phyloP scores from a whole-genome alignment of 306 rosid species.

The Biancaea sappan region DNA sequence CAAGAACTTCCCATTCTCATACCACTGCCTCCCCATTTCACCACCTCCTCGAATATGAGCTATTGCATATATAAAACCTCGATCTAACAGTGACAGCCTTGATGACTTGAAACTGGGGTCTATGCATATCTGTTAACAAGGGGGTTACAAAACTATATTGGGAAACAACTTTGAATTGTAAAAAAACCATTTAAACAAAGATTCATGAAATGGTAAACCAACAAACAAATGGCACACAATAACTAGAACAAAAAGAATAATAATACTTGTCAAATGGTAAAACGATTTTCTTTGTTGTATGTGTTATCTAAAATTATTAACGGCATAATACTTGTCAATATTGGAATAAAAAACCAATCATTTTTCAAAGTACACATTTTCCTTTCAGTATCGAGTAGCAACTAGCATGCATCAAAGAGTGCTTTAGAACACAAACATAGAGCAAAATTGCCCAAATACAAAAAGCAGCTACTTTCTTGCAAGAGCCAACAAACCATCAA shows the following conservation, averaged over 20 bases:
- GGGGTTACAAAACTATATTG: slow-evolving; percentile 27
- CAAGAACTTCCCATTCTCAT: slow-evolving; percentile 87
- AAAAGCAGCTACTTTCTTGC: slow-evolving; percentile 15
- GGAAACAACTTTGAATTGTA: not conserved
- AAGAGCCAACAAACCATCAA: slow-evolving; percentile 20
- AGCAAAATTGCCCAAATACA: not conserved
- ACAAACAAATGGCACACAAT: slow-evolving; percentile 15
- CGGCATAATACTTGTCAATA: not conserved
- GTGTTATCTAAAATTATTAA: not conserved
- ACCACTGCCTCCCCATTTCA: slow-evolving; percentile 99
- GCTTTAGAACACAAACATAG: not conserved
- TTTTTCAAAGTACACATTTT: not conserved
- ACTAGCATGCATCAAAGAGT: slow-evolving; percentile 14
- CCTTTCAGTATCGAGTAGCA: slow-evolving; percentile 21
- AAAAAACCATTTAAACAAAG: not conserved
- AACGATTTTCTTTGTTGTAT: not conserved
- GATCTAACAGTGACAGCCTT: slow-evolving; percentile 85
- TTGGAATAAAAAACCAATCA: slow-evolving; percentile 25
- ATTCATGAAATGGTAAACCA: slow-evolving; percentile 26
- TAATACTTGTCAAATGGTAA: slow-evolving; percentile 11
- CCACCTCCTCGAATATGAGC: slow-evolving; percentile 98
- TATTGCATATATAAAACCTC: slow-evolving; percentile 84
- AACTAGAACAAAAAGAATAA: slow-evolving; percentile 1
- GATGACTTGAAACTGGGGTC: slow-evolving; percentile 80
- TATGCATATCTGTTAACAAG: slow-evolving; percentile 57